Evolutionary conservation across 305 asterid species (phyloP).

Genomic region (Rubia tinctorum): DNA sequence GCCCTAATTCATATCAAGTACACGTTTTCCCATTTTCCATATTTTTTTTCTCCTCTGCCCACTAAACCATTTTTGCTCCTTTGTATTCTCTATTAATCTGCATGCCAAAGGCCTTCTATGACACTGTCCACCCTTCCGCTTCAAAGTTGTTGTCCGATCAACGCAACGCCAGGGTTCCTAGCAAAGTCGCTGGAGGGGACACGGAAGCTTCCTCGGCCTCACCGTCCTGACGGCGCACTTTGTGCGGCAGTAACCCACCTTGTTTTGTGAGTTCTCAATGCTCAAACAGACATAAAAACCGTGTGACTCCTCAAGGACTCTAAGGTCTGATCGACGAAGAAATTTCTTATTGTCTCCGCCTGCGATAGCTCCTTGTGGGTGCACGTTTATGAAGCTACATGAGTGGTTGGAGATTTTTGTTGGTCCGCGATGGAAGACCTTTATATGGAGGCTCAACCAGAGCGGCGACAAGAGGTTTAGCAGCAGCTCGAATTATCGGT

Average conservation of each 20-base stretch:
- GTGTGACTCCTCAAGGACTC: too few relatives aligned
- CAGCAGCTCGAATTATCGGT: slow-evolving; percentile 45
- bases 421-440: slow-evolving; percentile 84
- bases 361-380: slow-evolving; percentile 31
- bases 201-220: slow-evolving; percentile 66
- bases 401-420: slow-evolving; percentile 91
- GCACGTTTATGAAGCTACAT: slow-evolving; percentile 49
- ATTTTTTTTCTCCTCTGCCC: too few relatives aligned
- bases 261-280: slow-evolving; percentile 83
- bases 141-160: slow-evolving; percentile 42
- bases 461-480: slow-evolving; percentile 22
- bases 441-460: slow-evolving; percentile 67
- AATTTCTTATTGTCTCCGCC: slow-evolving; percentile 12
- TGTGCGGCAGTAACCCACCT: slow-evolving; percentile 71
- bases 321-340: too few relatives aligned
- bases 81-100: too few relatives aligned
- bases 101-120: too few relatives aligned
- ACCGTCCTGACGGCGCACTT: slow-evolving; percentile 80
- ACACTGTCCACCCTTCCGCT: too few relatives aligned
- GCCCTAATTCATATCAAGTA: too few relatives aligned
- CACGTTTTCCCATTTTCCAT: too few relatives aligned
- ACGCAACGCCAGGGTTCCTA: slow-evolving; percentile 55
- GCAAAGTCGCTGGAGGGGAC: slow-evolving; percentile 59
- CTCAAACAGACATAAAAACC: slow-evolving; percentile 49
- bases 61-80: too few relatives aligned